Base-by-base conservation (phyloP, 306 rosid genomes). In the Luffa aegyptiaca region DNA sequence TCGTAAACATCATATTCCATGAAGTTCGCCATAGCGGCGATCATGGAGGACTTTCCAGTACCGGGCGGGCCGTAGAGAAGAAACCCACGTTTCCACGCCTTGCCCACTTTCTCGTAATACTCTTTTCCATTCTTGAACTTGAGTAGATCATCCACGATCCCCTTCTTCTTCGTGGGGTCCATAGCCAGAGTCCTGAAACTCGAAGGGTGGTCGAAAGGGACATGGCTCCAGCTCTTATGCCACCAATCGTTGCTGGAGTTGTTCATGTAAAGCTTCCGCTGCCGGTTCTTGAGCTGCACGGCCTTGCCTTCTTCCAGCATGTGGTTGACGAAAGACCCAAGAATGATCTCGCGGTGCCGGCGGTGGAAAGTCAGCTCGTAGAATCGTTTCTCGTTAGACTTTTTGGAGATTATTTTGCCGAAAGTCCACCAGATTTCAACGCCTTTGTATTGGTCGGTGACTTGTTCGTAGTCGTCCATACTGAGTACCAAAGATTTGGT, bases 201-300 rank as follows among this genome's bases (percentile, higher is more conserved):
- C 1, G 90, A 87, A 4, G 97, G 94, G 37, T 91, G 97, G 81
- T 92, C 90, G 14, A 92, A 57, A 57, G 63, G 26, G 11, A 57
- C 79, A 77, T 59, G 33, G 44, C 14, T 78, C 73, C 84, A 86
- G 68, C 86, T 76, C 92, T 84, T 59, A 87, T 92, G 1, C 93
- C 93, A 0, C 92, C 89, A 26, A 88, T 90, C 82, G 21, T 86
- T 79, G 77, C 88, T 89, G 11, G 87, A 93, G 1, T 79, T 82
- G 84, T 93, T 93, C 26, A 91, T 90, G 61, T 88, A 90, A 63
- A 90, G 96, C 88, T 81, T 90, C 71, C 93, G 84, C 56, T 90
- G 92, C 56, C 94, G 72, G 53, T 89, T 90, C 55, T 52, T 85
- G 70, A 87, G 85, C 75, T 81, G 81, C 11, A 89, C 84, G 1